Base-by-base conservation (phyloP, 2,329 filamentous ascomycete genomes). In the Dactylellina drechsleri region DNA sequence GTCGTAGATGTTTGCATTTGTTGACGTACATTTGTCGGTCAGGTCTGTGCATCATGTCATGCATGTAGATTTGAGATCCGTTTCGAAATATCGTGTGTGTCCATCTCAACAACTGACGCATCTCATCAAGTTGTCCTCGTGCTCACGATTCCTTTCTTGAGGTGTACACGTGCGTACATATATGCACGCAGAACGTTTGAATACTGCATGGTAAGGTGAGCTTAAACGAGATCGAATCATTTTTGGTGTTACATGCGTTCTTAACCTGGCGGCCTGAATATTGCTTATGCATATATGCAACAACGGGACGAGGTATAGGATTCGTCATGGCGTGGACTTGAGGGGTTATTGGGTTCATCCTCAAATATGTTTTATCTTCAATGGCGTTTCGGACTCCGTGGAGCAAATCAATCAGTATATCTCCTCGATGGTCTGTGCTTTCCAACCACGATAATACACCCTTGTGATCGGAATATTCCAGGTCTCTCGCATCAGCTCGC, bases 391-490 rank as follows among this genome's bases (percentile, higher is more conserved):
- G 31, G 31, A 36, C 31, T 36, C 31, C 31, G 31, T 36, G 5
- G 31, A 36, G 10, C 31, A 47, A 66, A 47, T 47, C 13, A 6
- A 2, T n/a, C 7, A 18, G 7, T 6, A 47, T 18, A 47, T 47
- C 15, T 6, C 6, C 10, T 28, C 12, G 50, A 31, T 54, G 20
- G 23, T 28, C 28, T 20, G 50, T 31, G 8, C 10, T 53, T 47
- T 54, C 31, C 2, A 7, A 36, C 31, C 10, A 43, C 31, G 16
- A 43, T 18, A 16, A 58, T n/a, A 20, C n/a, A 36, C 31, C 40
- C 52, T 56, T 40, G 52, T 45, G 54, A 67, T 59, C 64, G 31
- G 31, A 36, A 36, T 36, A 59, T 41, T 67, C 45, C 54, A 59
- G 53, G 36, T 54, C 23, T 23, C 23, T 23, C 23, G 23, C 23